These are phyloP conservation scores for Penicillium manginii DNA, from an alignment of 495 filamentous ascomycete genomes.

Conservation along the genomic window DNA sequence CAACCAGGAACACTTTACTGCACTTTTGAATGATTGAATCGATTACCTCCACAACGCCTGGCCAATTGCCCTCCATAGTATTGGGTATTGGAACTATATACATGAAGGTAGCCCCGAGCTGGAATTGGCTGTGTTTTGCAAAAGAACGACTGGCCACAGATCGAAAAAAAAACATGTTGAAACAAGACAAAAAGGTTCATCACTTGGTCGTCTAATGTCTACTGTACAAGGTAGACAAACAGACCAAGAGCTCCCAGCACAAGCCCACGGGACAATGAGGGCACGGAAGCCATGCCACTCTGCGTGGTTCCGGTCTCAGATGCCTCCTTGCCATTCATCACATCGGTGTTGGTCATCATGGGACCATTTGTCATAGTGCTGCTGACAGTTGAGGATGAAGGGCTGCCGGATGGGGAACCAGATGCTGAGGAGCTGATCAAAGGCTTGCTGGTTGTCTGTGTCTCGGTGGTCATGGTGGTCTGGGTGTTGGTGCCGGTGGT, in stretches of 20 bases:
- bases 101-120: conserved; percentile 20
- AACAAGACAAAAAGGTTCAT: neutral
- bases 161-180: conserved; percentile 6
- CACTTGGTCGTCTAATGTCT: neutral
- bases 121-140: conserved; percentile 4
- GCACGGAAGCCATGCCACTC: conserved; percentile 21
- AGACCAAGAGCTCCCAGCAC: conserved; percentile 19
- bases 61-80: conserved; percentile 20
- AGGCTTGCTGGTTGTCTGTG: conserved; percentile 21
- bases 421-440: conserved; percentile 25
- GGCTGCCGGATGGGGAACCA: conserved; percentile 21
- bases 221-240: conserved; percentile 23
- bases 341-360: conserved; percentile 9
- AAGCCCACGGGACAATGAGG: conserved; percentile 19
- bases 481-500: conserved; percentile 1
- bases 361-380: conserved; percentile 10
- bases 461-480: neutral
- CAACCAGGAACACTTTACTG: conserved; percentile 3
- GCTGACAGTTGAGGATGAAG: conserved; percentile 11
- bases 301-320: conserved; percentile 18
- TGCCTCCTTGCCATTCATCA: conserved; percentile 17
- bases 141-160: conserved; percentile 7
- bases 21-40: conserved; percentile 2
- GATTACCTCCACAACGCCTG: conserved; percentile 21
- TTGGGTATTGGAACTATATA: conserved; percentile 27